phyloP scores from a whole-genome alignment of 257 asterid species.

The Craterostigma plantagineum region DNA sequence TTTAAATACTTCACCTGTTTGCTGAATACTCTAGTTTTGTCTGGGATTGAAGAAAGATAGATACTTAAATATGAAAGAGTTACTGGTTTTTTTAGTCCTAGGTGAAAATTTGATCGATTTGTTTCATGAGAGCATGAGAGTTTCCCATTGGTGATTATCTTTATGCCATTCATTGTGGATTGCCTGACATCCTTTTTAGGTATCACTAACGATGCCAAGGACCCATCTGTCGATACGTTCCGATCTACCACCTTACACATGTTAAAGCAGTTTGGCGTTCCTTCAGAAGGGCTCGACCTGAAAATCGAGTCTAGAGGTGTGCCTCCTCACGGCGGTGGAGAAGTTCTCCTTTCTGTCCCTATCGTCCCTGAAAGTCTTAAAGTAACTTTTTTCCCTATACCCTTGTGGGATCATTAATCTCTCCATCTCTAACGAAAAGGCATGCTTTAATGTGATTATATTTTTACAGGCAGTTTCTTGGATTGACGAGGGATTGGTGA shows the following conservation, averaged over 20 bases:
- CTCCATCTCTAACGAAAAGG: neutral
- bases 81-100: too few relatives aligned
- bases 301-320: conserved; percentile 75
- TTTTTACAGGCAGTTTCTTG: conserved; percentile 49
- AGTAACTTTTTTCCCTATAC: conserved; percentile 11
- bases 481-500: conserved; percentile 91
- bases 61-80: too few relatives aligned
- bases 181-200: conserved; percentile 22
- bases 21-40: too few relatives aligned
- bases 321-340: conserved; percentile 89
- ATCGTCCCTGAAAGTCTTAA: conserved; percentile 42
- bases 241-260: conserved; percentile 47
- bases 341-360: conserved; percentile 52
- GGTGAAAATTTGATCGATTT: too few relatives aligned
- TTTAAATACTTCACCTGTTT: too few relatives aligned
- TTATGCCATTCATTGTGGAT: neutral
- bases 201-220: conserved; percentile 77
- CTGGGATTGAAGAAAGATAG: too few relatives aligned
- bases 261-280: conserved; percentile 73
- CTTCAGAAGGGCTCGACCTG: conserved; percentile 49
- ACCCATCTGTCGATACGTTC: conserved; percentile 82
- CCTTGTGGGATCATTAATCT: neutral
- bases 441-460: neutral
- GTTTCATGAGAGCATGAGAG: too few relatives aligned
- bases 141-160: too few relatives aligned